Percentiles rank a stretch among this genome's conserved stretches.
Evolutionary conservation across 208 protist species (phyloP).

Genomic region (Acanthamoeba culbertsoni): DNA sequence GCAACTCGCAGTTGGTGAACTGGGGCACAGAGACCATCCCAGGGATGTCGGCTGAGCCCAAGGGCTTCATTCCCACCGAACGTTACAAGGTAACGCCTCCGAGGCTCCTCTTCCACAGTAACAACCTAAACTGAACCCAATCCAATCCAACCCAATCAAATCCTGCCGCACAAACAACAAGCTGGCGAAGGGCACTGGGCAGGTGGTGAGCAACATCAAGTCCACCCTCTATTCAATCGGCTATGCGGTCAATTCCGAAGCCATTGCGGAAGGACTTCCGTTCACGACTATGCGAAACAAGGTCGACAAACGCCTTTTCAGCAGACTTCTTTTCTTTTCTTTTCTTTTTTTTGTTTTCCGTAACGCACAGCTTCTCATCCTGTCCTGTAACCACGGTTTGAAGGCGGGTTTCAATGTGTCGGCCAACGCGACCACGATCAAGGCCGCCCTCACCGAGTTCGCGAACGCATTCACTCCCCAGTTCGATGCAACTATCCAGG

Average conservation of each 20-base stretch:
- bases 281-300: not conserved
- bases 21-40: not conserved
- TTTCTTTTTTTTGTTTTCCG: too few relatives aligned
- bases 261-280: not conserved
- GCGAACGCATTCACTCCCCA: not conserved
- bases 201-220: not conserved
- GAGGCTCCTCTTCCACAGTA: too few relatives aligned
- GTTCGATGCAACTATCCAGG: not conserved
- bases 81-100: not conserved
- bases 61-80: not conserved
- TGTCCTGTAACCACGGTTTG: too few relatives aligned
- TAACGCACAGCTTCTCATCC: too few relatives aligned
- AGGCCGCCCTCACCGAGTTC: not conserved
- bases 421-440: not conserved
- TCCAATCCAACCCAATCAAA: too few relatives aligned
- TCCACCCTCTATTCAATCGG: not conserved
- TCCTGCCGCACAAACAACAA: too few relatives aligned
- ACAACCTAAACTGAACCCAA: too few relatives aligned
- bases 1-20: not conserved
- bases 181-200: not conserved
- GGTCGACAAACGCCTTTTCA: not conserved
- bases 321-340: too few relatives aligned
- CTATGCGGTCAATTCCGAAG: conserved; percentile 21
- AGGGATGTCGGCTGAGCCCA: not conserved
- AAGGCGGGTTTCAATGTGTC: conserved; percentile 14